Evolutionary conservation across 495 filamentous ascomycete species (phyloP), one percentile per base, ranked within the genome.

Genomic region (Talaromyces thailandensis): DNA sequence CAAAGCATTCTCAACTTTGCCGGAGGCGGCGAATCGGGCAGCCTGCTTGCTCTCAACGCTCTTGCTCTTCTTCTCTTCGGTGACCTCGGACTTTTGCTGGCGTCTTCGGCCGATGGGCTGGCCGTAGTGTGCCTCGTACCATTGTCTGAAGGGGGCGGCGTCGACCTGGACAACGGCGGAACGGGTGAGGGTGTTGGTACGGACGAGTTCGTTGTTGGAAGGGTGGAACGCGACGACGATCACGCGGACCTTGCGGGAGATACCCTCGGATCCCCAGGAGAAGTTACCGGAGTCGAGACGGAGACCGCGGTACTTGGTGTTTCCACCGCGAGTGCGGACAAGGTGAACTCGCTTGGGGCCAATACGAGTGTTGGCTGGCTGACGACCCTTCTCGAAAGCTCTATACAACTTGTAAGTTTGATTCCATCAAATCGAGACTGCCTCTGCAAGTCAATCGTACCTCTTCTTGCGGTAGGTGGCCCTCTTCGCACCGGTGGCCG

Each of bases 171-270:
- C 92, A 69, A 98, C 90, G 80, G 94, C 93, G 69, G 92, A 90
- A 83, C 92, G 95, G 84, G 94, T 98, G 76, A 99, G 84, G 82
- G 94, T 97, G 86, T 99, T 99, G 78, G 94, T 99, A 73, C 94
- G 95, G 83, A 99, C 91, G 71, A 99, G 85, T 81, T 99, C 94
- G 88, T 99, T 99, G 91, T 99, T 99, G 76, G 94, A 98, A 59
- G 94, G 95, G 80, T 99, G 94, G 88, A 88, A 99, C 72, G 87
- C 88, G 80, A 98, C 95, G 70, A 81, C 91, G 78, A 99, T 96
- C 73, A 99, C 91, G 85, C 94, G 95, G 79, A 89, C 89, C 86
- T 99, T 99, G 85, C 93, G 92, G 82, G 92, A 87, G 79, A 93
- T 80, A 70, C 92, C 91, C 86, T 99, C 94, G 68, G 92, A 96